These are phyloP conservation scores for Thelonectria olida DNA, from an alignment of 2,329 filamentous ascomycete species.

Conservation along the genomic window DNA sequence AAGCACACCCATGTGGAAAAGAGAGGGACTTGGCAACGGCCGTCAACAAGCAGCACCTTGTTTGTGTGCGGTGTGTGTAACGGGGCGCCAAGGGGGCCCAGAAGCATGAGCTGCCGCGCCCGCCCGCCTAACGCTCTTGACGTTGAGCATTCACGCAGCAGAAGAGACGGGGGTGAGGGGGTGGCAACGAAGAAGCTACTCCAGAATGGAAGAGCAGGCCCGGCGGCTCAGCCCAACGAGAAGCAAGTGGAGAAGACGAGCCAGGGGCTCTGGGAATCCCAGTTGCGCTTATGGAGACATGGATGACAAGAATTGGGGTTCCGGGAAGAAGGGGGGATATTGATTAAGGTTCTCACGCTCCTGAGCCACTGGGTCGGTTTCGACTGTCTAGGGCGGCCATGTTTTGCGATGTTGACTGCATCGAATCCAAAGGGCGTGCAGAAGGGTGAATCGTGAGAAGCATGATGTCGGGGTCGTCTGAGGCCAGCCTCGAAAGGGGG, in stretches of 20 bases:
- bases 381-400: slow-evolving; percentile 11
- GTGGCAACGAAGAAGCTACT: background rate
- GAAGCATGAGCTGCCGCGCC: background rate
- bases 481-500: background rate
- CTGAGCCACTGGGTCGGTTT: slow-evolving; percentile 34
- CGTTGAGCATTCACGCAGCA: too few species aligned
- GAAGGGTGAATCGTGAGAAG: too few species aligned
- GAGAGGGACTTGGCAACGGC: slow-evolving; percentile 12
- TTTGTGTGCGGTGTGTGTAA: too few species aligned
- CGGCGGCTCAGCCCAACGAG: slow-evolving; percentile 8
- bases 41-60: too few species aligned
- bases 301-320: slow-evolving; percentile 7
- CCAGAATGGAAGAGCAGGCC: background rate
- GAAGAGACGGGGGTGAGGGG: background rate
- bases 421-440: background rate
- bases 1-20: background rate
- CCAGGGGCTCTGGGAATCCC: background rate
- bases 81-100: too few species aligned
- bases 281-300: background rate
- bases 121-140: background rate
- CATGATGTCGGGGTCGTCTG: background rate
- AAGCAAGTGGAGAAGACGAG: background rate
- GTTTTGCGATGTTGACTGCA: background rate
- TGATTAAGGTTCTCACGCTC: slow-evolving; percentile 43
- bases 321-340: slow-evolving; percentile 27